Conservation (phyloP, 345 rosid species). For the Populus nigra region DNA sequence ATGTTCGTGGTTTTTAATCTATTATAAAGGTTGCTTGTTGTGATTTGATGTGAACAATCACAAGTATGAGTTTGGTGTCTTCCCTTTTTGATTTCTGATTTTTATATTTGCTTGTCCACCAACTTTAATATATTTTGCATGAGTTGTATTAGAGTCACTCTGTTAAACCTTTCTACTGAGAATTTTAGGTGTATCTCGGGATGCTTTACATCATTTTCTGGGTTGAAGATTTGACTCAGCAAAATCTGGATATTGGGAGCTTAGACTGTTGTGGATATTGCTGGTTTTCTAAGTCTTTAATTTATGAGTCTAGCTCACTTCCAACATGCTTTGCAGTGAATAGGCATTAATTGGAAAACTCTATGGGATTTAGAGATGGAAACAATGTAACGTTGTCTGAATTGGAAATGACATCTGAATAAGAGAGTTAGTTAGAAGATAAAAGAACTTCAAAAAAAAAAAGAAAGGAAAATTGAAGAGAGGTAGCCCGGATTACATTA, state of each 20-base stretch:
- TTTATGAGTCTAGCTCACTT: constrained; percentile 26
- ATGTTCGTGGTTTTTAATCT: background rate
- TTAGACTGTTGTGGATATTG: constrained; percentile 31
- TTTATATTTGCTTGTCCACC: background rate
- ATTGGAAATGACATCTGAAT: constrained; percentile 14
- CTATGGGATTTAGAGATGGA: constrained; percentile 14
- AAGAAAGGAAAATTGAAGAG: background rate
- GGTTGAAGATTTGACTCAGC: constrained; percentile 38
- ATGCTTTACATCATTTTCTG: constrained; percentile 41
- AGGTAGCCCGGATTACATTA: constrained; percentile 1
- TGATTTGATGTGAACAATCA: background rate
- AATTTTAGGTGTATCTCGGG: constrained; percentile 31
- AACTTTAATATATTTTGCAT: constrained; percentile 5
- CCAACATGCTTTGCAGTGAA: constrained; percentile 17
- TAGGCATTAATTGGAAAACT: constrained; percentile 9
- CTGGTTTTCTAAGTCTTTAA: constrained; percentile 16
- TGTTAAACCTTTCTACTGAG: constrained; percentile 9
- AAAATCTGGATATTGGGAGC: constrained; percentile 36
- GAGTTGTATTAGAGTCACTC: background rate
- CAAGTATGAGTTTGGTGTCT: background rate
- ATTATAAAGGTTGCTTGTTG: background rate
- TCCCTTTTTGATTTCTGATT: background rate
- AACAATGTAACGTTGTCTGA: background rate
- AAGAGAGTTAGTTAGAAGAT: constrained; percentile 4
- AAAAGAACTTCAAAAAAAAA: background rate